phyloP scores from a whole-genome alignment of 129 eudicot species.

The Kitagawia praeruptora region DNA sequence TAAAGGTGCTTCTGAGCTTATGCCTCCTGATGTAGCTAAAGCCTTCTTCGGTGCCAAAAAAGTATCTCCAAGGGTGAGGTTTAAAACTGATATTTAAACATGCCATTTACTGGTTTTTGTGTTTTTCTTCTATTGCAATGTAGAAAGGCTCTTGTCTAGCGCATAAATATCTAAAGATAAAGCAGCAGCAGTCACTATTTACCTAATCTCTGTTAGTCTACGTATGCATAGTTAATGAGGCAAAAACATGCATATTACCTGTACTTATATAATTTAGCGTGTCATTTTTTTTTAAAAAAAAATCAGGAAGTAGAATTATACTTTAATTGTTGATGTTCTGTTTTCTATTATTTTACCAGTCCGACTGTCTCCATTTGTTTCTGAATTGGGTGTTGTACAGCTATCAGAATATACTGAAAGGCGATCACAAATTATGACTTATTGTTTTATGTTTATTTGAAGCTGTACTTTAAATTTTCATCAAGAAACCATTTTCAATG shows the following conservation, averaged over 20 bases:
- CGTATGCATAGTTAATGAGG: not conserved
- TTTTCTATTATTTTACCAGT: not conserved
- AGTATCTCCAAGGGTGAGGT: constrained; percentile 74
- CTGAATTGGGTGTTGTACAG: not conserved
- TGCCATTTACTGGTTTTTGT: not conserved
- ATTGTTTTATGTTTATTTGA: not conserved
- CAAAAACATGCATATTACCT: not conserved
- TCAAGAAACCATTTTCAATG: not conserved
- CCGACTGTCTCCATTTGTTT: not conserved
- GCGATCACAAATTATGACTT: not conserved
- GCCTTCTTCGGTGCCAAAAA: constrained; percentile 73
- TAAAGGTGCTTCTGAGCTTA: constrained; percentile 74
- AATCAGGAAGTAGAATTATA: not conserved
- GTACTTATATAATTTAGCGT: not conserved
- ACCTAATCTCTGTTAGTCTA: not conserved
- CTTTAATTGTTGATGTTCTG: not conserved
- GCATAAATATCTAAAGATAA: not conserved
- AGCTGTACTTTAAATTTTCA: not conserved
- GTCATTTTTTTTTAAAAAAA: not conserved
- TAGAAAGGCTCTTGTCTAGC: not conserved
- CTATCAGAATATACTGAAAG: not conserved
- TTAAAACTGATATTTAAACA: not conserved
- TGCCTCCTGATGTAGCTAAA: constrained; percentile 98
- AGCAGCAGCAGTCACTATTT: not conserved
- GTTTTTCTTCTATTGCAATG: constrained; percentile 1